phyloP scores from a whole-genome alignment of 2,329 filamentous ascomycete genomes.

The Dactylellina leptospora region DNA sequence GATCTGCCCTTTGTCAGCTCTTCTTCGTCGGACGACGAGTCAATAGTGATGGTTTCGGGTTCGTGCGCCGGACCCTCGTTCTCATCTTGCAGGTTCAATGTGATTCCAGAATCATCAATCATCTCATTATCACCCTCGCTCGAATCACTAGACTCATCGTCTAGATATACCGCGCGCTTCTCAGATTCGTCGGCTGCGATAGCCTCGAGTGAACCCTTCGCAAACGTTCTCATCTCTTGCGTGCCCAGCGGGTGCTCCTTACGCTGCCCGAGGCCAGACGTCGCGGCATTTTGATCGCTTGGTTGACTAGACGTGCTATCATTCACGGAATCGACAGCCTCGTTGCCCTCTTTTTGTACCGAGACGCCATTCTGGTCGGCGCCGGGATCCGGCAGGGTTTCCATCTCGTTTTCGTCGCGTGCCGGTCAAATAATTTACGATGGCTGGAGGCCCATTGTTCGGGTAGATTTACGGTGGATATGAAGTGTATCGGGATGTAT shows the following conservation, averaged over 20 bases:
- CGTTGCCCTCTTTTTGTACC: not conserved
- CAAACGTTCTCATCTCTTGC: slow-evolving; percentile 22
- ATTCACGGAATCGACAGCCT: slow-evolving; percentile 27
- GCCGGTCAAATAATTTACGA: not conserved
- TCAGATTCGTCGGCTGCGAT: slow-evolving; percentile 15
- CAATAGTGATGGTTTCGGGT: slow-evolving; percentile 32
- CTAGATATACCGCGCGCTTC: not conserved
- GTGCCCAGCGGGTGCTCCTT: slow-evolving; percentile 12
- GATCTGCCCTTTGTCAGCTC: slow-evolving; percentile 34
- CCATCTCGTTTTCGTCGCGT: slow-evolving; percentile 16
- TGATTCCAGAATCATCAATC: slow-evolving; percentile 52
- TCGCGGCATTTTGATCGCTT: not conserved
- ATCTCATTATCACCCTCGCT: slow-evolving; percentile 49
- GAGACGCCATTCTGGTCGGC: slow-evolving; percentile 13
- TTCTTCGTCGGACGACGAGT: slow-evolving; percentile 44
- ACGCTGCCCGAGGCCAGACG: not conserved
- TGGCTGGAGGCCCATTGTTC: not conserved
- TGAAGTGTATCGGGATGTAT: slow-evolving; percentile 1
- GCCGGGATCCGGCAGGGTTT: slow-evolving; percentile 1
- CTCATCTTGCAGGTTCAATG: slow-evolving; percentile 46
- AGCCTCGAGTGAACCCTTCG: slow-evolving; percentile 6
- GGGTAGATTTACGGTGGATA: not conserved
- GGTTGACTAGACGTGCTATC: not conserved
- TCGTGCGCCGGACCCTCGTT: slow-evolving; percentile 1
- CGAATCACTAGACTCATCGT: slow-evolving; percentile 36